phyloP scores from a whole-genome alignment of 148 eudicot genomes.

The Chenopodium album region DNA sequence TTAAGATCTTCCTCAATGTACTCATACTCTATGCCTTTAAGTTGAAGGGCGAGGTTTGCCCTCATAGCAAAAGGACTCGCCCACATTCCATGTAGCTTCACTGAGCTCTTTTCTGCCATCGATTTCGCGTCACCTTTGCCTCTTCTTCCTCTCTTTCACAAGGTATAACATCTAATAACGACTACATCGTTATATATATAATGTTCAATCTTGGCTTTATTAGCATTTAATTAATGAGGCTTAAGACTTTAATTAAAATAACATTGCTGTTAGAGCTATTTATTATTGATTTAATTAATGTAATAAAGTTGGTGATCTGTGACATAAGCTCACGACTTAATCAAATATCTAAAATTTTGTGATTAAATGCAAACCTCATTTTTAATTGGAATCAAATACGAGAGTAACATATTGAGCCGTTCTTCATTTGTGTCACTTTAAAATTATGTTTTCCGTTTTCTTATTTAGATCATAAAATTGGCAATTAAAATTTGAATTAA shows the following conservation, averaged over 20 bases:
- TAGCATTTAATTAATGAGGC: background rate
- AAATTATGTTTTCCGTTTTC: too few relatives aligned
- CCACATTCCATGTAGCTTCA: slow-evolving; percentile 36
- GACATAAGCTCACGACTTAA: background rate
- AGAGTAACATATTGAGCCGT: background rate
- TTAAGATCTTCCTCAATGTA: slow-evolving; percentile 35
- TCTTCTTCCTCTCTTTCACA: background rate
- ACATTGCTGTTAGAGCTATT: background rate
- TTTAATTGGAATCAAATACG: too few relatives aligned
- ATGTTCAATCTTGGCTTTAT: background rate
- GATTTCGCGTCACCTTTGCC: background rate
- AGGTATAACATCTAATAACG: background rate
- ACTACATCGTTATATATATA: background rate
- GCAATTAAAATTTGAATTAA: too few relatives aligned
- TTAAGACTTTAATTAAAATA: too few relatives aligned
- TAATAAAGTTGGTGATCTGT: background rate
- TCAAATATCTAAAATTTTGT: background rate
- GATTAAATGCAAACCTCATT: background rate
- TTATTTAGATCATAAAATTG: too few relatives aligned
- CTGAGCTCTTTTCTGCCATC: slow-evolving; percentile 22
- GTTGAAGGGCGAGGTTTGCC: slow-evolving; percentile 27
- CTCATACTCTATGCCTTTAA: slow-evolving; percentile 38
- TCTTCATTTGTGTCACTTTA: background rate
- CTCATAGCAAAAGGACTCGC: slow-evolving; percentile 31
- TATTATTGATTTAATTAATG: background rate